Evolutionary conservation across 371 early-diverging fungal genomes (phyloP), one percentile per base, ranked within the genome.

Genomic region (Mortierella sp.): DNA sequence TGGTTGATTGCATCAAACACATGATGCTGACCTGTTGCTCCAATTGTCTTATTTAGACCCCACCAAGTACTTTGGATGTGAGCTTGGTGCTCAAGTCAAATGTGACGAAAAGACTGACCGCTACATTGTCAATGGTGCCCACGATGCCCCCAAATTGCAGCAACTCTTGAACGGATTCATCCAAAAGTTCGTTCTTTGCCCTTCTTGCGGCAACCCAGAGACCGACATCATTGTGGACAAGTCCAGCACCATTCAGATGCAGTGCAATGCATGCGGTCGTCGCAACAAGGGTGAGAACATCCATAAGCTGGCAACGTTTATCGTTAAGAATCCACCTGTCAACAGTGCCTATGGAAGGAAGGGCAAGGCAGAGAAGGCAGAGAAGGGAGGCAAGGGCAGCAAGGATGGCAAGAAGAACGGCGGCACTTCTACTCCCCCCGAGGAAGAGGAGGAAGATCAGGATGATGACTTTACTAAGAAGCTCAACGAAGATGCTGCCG

Each of bases 51-150:
- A 25, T 6, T 8, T 31, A 86, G 86, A 94, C 65, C 90, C 94
- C 44, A 91, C 95, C 56, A 97, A 98, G 84, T 98, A 85, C 85
- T 95, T 99, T 86, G 98, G 99, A 34, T 91, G 88, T 71, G 99
- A 98, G 76, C 88, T 99, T 31, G 99, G 99, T 49, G 95, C 99
- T 37, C 97, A 95, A 83, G 92, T 92, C 63, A 95, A 94, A 72
- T 88, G 86, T 69, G 97, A 96, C 64, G 93, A 92, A 57, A 92
- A 92, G 80, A 92, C 91, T 63, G 96, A 97, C 76, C 89, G 94
- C 60, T 99, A 97, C 80, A 94, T 98, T 74, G 92, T 99, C 57
- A 99, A 98, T 81, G 99, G 99, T 43, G 92, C 92, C 37, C 99
- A 98, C 77, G 96, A 96, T 29, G 94, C 94, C 34, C 83, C 85